A percentile compares a stretch with the other conserved stretches of the same genome.
phyloP scores from a whole-genome alignment of 768 basidiomycete species.

The Phlegmacium glaucopus region DNA sequence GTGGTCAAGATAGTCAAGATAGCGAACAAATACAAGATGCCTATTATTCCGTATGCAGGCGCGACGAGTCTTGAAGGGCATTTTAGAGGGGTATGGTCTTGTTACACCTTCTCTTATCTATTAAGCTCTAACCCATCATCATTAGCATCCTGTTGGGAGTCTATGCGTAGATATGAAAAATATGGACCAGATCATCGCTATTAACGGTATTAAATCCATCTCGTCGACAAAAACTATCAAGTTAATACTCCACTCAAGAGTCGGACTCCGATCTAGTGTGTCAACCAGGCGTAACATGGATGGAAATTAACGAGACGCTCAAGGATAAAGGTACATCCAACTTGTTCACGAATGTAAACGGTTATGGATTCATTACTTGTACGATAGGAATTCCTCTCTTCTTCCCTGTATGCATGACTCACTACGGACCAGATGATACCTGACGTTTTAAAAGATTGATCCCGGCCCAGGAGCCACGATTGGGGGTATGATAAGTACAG shows the following conservation, averaged over 20 bases:
- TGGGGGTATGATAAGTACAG: constrained; percentile 84
- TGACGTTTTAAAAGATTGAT: constrained; percentile 47
- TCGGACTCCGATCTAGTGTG: constrained; percentile 69
- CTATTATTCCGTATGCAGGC: constrained; percentile 75
- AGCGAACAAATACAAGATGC: constrained; percentile 72
- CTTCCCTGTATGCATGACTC: constrained; percentile 60
- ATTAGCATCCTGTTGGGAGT: constrained; percentile 46
- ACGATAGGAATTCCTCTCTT: constrained; percentile 70
- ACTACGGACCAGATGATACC: neutral
- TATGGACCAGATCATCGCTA: constrained; percentile 77
- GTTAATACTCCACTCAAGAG: constrained; percentile 35
- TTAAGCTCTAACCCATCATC: neutral
- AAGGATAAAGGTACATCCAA: constrained; percentile 52
- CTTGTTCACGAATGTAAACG: neutral
- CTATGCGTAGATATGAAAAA: constrained; percentile 77
- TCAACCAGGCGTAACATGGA: constrained; percentile 71
- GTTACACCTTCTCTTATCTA: neutral
- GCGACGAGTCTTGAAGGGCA: constrained; percentile 84
- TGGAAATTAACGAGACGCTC: constrained; percentile 67
- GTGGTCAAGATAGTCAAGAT: constrained; percentile 76
- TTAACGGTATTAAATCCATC: constrained; percentile 48
- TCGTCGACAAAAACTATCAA: neutral
- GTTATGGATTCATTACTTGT: neutral
- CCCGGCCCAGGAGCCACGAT: constrained; percentile 79
- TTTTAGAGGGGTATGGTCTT: constrained; percentile 51